Evolutionary conservation across 805 yeast species (phyloP).

Genomic region (Debaryomyces prosopidis): DNA sequence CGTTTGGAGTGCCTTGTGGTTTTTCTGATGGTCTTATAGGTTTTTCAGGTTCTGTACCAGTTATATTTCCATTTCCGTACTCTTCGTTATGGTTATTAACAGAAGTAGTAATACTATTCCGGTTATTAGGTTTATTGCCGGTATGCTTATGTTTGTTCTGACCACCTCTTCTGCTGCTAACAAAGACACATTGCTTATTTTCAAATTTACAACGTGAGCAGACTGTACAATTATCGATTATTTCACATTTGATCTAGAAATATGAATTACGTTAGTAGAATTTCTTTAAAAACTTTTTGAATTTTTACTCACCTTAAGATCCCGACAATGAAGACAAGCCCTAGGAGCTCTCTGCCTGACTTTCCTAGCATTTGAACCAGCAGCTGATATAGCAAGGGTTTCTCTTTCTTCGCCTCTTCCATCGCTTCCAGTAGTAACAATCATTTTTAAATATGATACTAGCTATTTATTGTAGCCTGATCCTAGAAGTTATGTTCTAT

Average conservation of each 20-base stretch:
- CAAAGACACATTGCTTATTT: slow-evolving; percentile 3
- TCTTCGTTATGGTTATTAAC: not conserved
- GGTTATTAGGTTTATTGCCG: not conserved
- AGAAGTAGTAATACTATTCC: not conserved
- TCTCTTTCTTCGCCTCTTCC: slow-evolving; percentile 3
- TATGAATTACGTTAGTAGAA: slow-evolving; percentile 1
- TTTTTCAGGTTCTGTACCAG: not conserved
- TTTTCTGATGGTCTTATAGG: slow-evolving; percentile 1
- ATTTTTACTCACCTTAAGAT: slow-evolving; percentile 3
- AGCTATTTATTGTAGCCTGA: not conserved
- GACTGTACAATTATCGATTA: slow-evolving; percentile 1
- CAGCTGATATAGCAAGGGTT: not conserved
- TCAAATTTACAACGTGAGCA: slow-evolving; percentile 1
- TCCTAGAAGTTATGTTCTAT: slow-evolving; percentile 1
- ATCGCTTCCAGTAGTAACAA: not conserved
- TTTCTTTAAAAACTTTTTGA: slow-evolving; percentile 1
- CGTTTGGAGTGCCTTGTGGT: slow-evolving; percentile 2
- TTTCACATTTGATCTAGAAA: slow-evolving; percentile 3
- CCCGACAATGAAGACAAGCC: slow-evolving; percentile 4
- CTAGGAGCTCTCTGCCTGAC: slow-evolving; percentile 4
- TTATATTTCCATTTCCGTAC: not conserved
- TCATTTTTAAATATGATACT: not conserved
- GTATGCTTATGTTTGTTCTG: slow-evolving; percentile 3
- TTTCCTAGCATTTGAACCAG: slow-evolving; percentile 1
- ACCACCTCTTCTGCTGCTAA: slow-evolving; percentile 4